phyloP scores from a whole-genome alignment of 768 basidiomycete species.

The Tephrocybe sp. region DNA sequence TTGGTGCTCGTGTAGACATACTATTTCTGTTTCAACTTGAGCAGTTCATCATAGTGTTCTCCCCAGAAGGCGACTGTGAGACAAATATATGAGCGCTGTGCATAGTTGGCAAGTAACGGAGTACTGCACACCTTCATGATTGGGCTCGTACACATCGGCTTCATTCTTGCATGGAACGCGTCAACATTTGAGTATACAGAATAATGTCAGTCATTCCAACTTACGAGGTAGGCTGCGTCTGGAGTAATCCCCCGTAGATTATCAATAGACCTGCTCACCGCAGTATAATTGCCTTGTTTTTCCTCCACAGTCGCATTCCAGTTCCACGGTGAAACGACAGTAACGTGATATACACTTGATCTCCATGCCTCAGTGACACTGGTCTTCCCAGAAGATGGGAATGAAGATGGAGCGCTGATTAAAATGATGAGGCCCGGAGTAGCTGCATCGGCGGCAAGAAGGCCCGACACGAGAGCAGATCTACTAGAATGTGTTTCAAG shows the following conservation, averaged over 20 bases:
- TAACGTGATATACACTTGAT: slow-evolving; percentile 43
- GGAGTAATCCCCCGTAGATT: slow-evolving; percentile 39
- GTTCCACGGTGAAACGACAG: slow-evolving; percentile 39
- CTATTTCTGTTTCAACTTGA: slow-evolving; percentile 45
- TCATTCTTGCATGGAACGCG: slow-evolving; percentile 33
- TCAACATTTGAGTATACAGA: not conserved
- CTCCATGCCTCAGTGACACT: slow-evolving; percentile 46
- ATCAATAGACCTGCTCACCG: slow-evolving; percentile 35
- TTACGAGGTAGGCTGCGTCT: slow-evolving; percentile 42
- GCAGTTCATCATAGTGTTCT: slow-evolving; percentile 34
- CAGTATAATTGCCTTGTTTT: slow-evolving; percentile 29
- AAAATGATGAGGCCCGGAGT: slow-evolving; percentile 41
- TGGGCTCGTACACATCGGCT: slow-evolving; percentile 46
- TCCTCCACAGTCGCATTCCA: slow-evolving; percentile 41
- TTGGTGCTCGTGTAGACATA: slow-evolving; percentile 21
- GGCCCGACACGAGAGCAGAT: slow-evolving; percentile 30
- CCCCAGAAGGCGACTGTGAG: slow-evolving; percentile 43
- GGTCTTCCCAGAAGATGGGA: slow-evolving; percentile 30
- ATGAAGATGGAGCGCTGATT: slow-evolving; percentile 36
- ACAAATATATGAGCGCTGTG: not conserved
- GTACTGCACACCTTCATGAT: slow-evolving; percentile 32
- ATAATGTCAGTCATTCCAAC: slow-evolving; percentile 9
- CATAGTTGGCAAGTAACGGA: not conserved
- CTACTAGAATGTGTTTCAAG: slow-evolving; percentile 30
- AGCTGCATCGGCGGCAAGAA: slow-evolving; percentile 31